A percentile compares a stretch with the other conserved stretches of the same genome.
phyloP scores from a whole-genome alignment of 257 asterid genomes.

The Gardenia jasminoides region DNA sequence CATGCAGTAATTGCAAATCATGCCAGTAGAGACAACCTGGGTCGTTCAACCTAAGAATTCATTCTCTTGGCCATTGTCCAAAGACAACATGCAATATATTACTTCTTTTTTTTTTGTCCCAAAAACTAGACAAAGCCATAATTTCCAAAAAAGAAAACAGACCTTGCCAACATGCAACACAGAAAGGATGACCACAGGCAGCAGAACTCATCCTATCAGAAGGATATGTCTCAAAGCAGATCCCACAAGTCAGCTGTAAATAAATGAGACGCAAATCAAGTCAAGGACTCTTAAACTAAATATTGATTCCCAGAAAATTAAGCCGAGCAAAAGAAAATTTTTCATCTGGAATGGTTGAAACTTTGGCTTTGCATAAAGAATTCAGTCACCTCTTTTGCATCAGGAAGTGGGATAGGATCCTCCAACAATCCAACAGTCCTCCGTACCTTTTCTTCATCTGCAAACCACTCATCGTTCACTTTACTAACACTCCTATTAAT shows the following conservation, averaged over 20 bases:
- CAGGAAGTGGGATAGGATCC: constrained; percentile 35
- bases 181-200: constrained; percentile 92
- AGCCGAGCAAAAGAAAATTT: constrained; percentile 6
- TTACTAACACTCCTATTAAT: constrained; percentile 88
- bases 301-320: not conserved
- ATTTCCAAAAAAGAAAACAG: constrained; percentile 6
- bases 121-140: constrained; percentile 4
- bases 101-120: not conserved
- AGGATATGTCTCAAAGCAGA: constrained; percentile 78
- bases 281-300: not conserved
- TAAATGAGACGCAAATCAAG: constrained; percentile 2
- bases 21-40: not conserved
- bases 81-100: not conserved
- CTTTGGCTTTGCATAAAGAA: not conserved
- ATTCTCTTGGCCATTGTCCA: not conserved
- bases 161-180: constrained; percentile 87
- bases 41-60: not conserved
- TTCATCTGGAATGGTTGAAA: not conserved
- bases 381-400: constrained; percentile 55
- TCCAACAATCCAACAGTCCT: constrained; percentile 82
- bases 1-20: not conserved
- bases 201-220: constrained; percentile 58
- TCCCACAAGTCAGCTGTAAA: constrained; percentile 90
- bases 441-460: constrained; percentile 86
- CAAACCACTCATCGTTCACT: constrained; percentile 97